These are phyloP conservation scores for Crithidia expoeki DNA, from an alignment of 208 protist species.

Conservation along the genomic window DNA sequence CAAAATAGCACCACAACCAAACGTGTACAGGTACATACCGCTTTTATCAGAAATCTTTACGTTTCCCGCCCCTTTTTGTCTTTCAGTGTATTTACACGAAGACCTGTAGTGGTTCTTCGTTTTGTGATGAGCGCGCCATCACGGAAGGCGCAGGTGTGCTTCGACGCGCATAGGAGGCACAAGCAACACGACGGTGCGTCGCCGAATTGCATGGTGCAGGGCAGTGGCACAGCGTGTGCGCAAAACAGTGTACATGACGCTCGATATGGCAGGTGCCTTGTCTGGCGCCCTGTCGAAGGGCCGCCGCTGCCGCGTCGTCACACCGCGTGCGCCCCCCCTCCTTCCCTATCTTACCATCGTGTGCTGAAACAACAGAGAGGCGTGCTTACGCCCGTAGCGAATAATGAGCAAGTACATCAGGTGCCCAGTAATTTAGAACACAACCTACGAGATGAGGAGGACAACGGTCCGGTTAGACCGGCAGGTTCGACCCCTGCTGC, in stretches of 20 bases:
- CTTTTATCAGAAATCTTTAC: too few relatives aligned
- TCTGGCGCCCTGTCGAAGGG: constrained; percentile 25
- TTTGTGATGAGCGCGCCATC: background rate
- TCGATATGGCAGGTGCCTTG: constrained; percentile 9
- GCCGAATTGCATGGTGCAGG: background rate
- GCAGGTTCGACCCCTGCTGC: background rate
- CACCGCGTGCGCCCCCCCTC: background rate
- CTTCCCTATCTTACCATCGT: background rate
- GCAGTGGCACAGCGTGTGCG: background rate
- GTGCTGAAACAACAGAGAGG: too few relatives aligned
- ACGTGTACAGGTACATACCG: too few relatives aligned
- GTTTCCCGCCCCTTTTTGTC: too few relatives aligned
- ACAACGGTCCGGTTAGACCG: background rate
- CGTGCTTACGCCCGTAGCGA: too few relatives aligned
- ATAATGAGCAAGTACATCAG: background rate
- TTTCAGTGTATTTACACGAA: too few relatives aligned
- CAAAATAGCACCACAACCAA: too few relatives aligned
- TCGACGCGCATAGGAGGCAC: constrained; percentile 6
- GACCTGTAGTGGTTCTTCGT: too few relatives aligned
- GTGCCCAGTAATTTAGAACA: background rate
- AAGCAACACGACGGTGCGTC: background rate
- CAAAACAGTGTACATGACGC: constrained; percentile 15
- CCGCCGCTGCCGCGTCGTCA: constrained; percentile 25
- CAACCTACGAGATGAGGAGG: background rate
- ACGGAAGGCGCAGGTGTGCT: background rate